Percentiles rank a stretch among this genome's conserved stretches.
Evolutionary conservation across 768 basidiomycete species (phyloP).

Genomic region (Russula griseocarnosa): DNA sequence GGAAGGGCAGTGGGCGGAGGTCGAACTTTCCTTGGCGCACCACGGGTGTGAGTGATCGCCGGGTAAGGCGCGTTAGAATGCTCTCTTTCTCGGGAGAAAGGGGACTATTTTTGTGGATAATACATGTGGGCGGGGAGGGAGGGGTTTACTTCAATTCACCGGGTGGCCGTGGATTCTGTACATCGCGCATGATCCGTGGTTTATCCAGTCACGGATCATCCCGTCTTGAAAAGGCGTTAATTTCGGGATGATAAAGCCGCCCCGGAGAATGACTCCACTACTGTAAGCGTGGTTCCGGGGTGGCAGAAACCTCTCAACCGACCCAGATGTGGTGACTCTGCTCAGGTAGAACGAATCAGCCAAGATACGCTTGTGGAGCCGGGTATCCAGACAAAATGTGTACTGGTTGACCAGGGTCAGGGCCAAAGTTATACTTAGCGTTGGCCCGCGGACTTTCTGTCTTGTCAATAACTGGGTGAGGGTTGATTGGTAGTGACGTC

Average conservation of each 20-base stretch:
- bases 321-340: neutral
- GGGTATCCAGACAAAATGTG: neutral
- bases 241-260: too few relatives aligned
- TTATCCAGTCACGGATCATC: neutral
- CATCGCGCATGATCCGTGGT: neutral
- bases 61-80: neutral
- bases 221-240: neutral
- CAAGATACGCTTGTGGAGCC: neutral
- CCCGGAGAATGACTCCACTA: too few relatives aligned
- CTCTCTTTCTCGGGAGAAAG: too few relatives aligned
- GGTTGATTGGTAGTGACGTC: neutral
- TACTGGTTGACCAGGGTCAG: neutral
- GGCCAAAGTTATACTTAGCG: neutral
- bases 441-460: conserved; percentile 6
- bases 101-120: too few relatives aligned
- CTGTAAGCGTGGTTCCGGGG: too few relatives aligned
- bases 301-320: neutral
- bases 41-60: neutral
- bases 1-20: too few relatives aligned
- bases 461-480: too few relatives aligned
- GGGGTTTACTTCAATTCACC: too few relatives aligned
- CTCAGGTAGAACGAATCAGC: too few relatives aligned
- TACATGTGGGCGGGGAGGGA: too few relatives aligned
- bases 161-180: too few relatives aligned
- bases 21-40: neutral